These are phyloP conservation scores for Rutstroemia sp. DNA, from an alignment of 2,329 filamentous ascomycete species.

Conservation along the genomic window DNA sequence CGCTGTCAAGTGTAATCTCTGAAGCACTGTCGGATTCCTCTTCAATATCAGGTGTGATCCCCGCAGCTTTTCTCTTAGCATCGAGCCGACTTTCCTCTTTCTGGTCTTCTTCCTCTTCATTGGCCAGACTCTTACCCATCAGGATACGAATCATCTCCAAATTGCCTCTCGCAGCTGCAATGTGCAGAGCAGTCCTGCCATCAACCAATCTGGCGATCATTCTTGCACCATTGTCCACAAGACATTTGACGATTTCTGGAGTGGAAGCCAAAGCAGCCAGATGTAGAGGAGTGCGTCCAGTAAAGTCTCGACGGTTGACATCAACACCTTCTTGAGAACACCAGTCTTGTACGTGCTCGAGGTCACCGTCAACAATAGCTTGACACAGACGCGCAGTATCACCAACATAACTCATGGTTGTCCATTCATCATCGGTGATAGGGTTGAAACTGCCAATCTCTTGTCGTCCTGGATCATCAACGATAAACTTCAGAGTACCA, in stretches of 20 bases:
- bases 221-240: conserved; percentile 66
- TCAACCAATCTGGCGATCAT: conserved; percentile 70
- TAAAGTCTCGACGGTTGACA: conserved; percentile 68
- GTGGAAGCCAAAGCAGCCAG: conserved; percentile 64
- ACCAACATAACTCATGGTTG: conserved; percentile 83
- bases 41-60: conserved; percentile 25
- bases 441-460: conserved; percentile 69
- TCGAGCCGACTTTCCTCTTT: conserved; percentile 39
- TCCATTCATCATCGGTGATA: conserved; percentile 77
- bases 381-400: conserved; percentile 72
- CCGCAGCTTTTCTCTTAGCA: conserved; percentile 16
- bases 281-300: conserved; percentile 71
- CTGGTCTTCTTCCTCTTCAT: conserved; percentile 60
- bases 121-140: conserved; percentile 65
- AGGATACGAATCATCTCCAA: conserved; percentile 63
- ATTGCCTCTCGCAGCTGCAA: conserved; percentile 66
- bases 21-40: conserved; percentile 33
- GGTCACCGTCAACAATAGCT: conserved; percentile 68
- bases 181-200: conserved; percentile 74
- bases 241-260: conserved; percentile 59
- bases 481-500: conserved; percentile 65
- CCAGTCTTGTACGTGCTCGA: conserved; percentile 66
- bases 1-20: conserved; percentile 23
- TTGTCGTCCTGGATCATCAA: conserved; percentile 76
- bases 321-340: conserved; percentile 59